Conservation (phyloP, 2,329 filamentous ascomycete genomes). For the Claviceps quebecensis region DNA sequence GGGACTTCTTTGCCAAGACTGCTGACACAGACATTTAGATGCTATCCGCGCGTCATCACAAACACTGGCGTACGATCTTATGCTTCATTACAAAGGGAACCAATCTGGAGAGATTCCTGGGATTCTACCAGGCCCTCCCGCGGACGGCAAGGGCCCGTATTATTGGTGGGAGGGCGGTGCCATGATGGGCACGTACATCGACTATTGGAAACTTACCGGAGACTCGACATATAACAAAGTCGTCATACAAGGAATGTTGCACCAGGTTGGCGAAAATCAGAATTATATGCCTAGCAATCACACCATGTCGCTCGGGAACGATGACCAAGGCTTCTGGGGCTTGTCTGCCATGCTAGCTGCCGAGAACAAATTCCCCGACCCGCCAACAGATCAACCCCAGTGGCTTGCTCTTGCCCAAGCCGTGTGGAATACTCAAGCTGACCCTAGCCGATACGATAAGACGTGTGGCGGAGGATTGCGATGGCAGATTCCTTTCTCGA, state of each 20-base stretch:
- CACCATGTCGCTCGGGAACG: constrained; percentile 48
- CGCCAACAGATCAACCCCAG: constrained; percentile 35
- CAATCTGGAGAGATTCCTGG: constrained; percentile 37
- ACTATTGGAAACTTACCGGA: constrained; percentile 57
- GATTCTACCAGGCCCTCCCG: constrained; percentile 42
- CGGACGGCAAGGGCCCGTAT: constrained; percentile 34
- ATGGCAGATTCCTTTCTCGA: constrained; percentile 66
- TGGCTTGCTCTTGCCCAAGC: constrained; percentile 55
- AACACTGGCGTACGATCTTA: constrained; percentile 34
- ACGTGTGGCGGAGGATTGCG: constrained; percentile 56
- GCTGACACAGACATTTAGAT: constrained; percentile 20
- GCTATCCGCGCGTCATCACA: constrained; percentile 32
- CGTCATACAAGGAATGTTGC: constrained; percentile 40
- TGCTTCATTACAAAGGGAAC: constrained; percentile 38
- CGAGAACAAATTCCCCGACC: constrained; percentile 49
- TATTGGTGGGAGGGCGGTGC: constrained; percentile 66
- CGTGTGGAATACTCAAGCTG: constrained; percentile 50
- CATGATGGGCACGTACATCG: constrained; percentile 53
- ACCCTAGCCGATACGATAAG: constrained; percentile 46
- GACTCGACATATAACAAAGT: constrained; percentile 48
- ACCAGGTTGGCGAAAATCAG: constrained; percentile 40
- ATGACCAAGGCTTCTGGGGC: constrained; percentile 60
- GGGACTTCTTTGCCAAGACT: not conserved
- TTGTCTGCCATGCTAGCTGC: constrained; percentile 54
- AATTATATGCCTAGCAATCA: constrained; percentile 49